Evolutionary conservation across 169 alveolate genomes (phyloP).

Genomic region (Cryptosporidium canis): DNA sequence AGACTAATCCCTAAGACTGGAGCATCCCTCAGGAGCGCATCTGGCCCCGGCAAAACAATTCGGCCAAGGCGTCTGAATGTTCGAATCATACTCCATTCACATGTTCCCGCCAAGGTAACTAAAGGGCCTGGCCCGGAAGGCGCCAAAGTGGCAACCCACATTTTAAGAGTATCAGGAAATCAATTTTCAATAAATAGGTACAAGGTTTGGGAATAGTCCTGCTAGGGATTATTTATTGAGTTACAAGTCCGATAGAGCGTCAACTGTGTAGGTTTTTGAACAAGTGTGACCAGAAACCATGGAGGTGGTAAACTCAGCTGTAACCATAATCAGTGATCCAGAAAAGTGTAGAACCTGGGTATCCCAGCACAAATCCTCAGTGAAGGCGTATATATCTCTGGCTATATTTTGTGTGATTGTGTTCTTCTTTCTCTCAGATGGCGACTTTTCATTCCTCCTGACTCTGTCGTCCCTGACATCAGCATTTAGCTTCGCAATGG

Average conservation of each 20-base stretch:
- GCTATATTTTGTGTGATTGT: constrained; percentile 78
- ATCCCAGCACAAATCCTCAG: constrained; percentile 72
- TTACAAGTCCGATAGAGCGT: background rate
- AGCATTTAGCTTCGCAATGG: constrained; percentile 89
- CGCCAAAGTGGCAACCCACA: constrained; percentile 12
- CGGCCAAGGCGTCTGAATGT: background rate
- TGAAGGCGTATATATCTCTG: constrained; percentile 59
- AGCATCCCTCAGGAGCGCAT: too few relatives aligned
- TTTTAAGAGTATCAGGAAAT: background rate
- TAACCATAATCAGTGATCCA: constrained; percentile 65
- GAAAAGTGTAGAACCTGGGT: constrained; percentile 74
- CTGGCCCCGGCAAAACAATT: too few relatives aligned
- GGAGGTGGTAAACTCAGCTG: constrained; percentile 73
- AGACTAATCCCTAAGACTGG: too few relatives aligned
- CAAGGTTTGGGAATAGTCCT: background rate
- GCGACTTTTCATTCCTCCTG: constrained; percentile 92
- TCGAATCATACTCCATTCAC: background rate
- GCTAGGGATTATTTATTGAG: background rate
- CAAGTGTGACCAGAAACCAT: background rate
- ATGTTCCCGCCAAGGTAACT: constrained; percentile 28
- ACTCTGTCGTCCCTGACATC: constrained; percentile 90
- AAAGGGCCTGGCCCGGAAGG: background rate
- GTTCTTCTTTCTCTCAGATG: constrained; percentile 88
- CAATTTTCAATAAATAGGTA: background rate
- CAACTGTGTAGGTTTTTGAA: background rate